phyloP scores from a whole-genome alignment of 139 green algal species.

The Mesotaenium endlicherianum region DNA sequence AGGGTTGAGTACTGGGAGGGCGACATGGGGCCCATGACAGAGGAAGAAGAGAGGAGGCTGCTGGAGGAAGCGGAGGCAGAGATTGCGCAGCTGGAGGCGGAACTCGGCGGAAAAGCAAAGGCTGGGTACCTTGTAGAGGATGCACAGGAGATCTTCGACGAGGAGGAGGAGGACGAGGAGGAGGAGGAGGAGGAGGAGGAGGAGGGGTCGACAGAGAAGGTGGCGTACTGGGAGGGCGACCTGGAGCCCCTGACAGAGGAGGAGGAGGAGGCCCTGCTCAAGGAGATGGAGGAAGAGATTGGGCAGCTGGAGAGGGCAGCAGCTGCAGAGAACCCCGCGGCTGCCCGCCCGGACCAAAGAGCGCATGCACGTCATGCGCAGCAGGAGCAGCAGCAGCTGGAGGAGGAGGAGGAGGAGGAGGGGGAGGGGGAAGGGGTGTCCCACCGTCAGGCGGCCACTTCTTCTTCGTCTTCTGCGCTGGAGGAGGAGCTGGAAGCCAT shows the following conservation, averaged over 20 bases:
- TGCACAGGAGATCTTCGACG: background rate
- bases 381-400: background rate
- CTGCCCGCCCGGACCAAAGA: background rate
- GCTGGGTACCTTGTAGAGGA: too few species aligned
- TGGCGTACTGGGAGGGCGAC: constrained; percentile 47
- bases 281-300: constrained; percentile 43
- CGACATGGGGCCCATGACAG: constrained; percentile 18
- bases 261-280: constrained; percentile 40
- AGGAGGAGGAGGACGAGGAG: constrained; percentile 21
- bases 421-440: background rate
- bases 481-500: constrained; percentile 34
- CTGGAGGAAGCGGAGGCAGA: constrained; percentile 42
- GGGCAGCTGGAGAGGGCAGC: constrained; percentile 29
- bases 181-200: constrained; percentile 28
- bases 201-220: constrained; percentile 29
- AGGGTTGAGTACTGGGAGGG: constrained; percentile 46
- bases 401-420: constrained; percentile 2
- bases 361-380: too few species aligned
- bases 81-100: constrained; percentile 38
- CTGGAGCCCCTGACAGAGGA: constrained; percentile 17
- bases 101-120: too few species aligned
- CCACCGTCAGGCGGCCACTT: constrained; percentile 2
- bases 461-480: too few species aligned
- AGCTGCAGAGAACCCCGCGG: background rate
- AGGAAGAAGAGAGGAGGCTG: constrained; percentile 38